phyloP scores from a whole-genome alignment of 1,139 yeast species.

The Kluyveromyces sp. region DNA sequence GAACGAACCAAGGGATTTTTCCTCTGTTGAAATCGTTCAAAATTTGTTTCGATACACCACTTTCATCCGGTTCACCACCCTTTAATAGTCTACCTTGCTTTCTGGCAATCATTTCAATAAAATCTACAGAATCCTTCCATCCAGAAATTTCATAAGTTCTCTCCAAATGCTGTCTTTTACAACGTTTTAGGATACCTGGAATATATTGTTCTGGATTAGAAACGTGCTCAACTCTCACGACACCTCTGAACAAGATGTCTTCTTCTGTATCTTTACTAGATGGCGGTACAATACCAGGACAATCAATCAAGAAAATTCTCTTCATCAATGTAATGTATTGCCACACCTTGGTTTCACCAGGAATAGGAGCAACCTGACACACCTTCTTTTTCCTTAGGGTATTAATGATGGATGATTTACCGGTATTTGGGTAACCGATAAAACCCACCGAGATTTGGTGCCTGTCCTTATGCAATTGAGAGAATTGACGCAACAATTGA shows the following conservation, averaged over 20 bases:
- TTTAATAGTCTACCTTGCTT: slow-evolving; percentile 87
- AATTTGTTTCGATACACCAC: slow-evolving; percentile 84
- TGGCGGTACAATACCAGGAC: slow-evolving; percentile 99
- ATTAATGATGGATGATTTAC: slow-evolving; percentile 92
- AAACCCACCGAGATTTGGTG: slow-evolving; percentile 95
- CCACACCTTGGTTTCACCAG: slow-evolving; percentile 99
- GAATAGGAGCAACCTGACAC: slow-evolving; percentile 95
- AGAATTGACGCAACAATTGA: slow-evolving; percentile 86
- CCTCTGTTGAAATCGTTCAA: slow-evolving; percentile 95
- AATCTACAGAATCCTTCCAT: slow-evolving; percentile 79
- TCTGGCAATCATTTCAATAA: slow-evolving; percentile 83
- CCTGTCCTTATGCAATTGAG: slow-evolving; percentile 83
- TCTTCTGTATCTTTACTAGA: slow-evolving; percentile 81
- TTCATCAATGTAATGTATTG: slow-evolving; percentile 97
- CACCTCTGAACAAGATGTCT: slow-evolving; percentile 94
- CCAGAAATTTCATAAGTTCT: slow-evolving; percentile 93
- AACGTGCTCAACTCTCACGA: slow-evolving; percentile 95
- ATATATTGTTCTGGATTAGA: slow-evolving; percentile 92
- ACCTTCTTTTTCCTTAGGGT: slow-evolving; percentile 91
- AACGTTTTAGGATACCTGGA: slow-evolving; percentile 76
- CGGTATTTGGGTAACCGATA: slow-evolving; percentile 96
- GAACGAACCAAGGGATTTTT: slow-evolving; percentile 94
- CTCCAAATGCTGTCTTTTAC: slow-evolving; percentile 86
- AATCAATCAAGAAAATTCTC: slow-evolving; percentile 87
- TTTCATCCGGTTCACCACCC: slow-evolving; percentile 97